These are phyloP conservation scores for Spergularia marina DNA, from an alignment of 148 eudicot species.

Conservation along the genomic window DNA sequence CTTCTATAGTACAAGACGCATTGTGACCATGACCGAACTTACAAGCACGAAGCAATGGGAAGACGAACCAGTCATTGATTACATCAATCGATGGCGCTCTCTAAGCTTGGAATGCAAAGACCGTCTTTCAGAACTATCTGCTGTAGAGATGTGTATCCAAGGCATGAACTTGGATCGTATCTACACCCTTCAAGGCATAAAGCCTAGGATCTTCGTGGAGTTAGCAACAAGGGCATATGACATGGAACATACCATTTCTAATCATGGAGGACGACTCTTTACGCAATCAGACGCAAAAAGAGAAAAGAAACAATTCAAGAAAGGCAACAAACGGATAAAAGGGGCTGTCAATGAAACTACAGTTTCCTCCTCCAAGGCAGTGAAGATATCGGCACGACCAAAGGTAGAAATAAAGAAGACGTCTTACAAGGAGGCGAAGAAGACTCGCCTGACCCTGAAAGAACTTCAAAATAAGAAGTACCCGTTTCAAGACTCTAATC, in stretches of 20 bases:
- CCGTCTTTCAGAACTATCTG: neutral
- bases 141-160: neutral
- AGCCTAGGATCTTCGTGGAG: neutral
- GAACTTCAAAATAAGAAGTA: neutral
- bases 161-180: neutral
- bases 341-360: neutral
- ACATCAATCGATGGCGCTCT: neutral
- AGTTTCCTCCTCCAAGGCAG: neutral
- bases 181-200: neutral
- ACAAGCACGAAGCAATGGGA: neutral
- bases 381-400: neutral
- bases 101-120: neutral
- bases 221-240: neutral
- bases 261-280: neutral
- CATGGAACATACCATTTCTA: neutral
- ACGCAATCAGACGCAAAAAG: neutral
- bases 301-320: neutral
- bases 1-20: neutral
- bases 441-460: neutral
- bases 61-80: neutral
- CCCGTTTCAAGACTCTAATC: neutral
- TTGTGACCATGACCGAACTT: neutral
- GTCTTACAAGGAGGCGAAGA: neutral
- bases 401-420: neutral
- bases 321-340: too few species aligned